Conservation (phyloP, 2,329 filamentous ascomycete genomes). For the Alternaria panax region DNA sequence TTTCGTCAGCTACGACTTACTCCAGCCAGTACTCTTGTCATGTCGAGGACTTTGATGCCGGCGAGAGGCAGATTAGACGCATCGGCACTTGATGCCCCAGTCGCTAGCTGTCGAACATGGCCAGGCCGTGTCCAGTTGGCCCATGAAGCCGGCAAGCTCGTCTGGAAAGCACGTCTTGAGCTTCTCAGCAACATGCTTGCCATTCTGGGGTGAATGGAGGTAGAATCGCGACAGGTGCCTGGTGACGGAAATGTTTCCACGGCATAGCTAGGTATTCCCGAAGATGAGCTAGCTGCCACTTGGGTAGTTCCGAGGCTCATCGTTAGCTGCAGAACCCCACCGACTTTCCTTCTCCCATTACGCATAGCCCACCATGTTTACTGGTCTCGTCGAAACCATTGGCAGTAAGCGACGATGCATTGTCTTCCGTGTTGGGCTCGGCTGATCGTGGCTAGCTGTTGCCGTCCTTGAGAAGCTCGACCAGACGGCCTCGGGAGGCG, state of each 20-base stretch:
- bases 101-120: constrained; percentile 51
- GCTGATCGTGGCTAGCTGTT: constrained; percentile 69
- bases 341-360: constrained; percentile 12
- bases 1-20: constrained; percentile 61
- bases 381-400: constrained; percentile 71
- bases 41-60: constrained; percentile 89
- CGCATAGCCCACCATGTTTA: constrained; percentile 75
- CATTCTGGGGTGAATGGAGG: constrained; percentile 19
- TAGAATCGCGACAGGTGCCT: background rate
- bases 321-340: constrained; percentile 31
- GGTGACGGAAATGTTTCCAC: constrained; percentile 12
- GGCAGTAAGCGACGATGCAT: constrained; percentile 70
- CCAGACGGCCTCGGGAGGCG: constrained; percentile 71
- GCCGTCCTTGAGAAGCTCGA: constrained; percentile 82
- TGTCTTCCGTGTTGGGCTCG: constrained; percentile 22
- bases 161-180: constrained; percentile 22
- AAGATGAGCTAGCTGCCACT: constrained; percentile 12
- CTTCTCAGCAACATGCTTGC: constrained; percentile 19
- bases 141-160: constrained; percentile 4
- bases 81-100: constrained; percentile 47
- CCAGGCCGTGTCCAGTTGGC: constrained; percentile 18
- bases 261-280: constrained; percentile 18
- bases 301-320: constrained; percentile 33
- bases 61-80: constrained; percentile 72
- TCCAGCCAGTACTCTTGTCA: constrained; percentile 94